Evolutionary conservation across 2,329 filamentous ascomycete species (phyloP), one percentile per base, ranked within the genome.

Genomic region (Phialocephala subalpina): DNA sequence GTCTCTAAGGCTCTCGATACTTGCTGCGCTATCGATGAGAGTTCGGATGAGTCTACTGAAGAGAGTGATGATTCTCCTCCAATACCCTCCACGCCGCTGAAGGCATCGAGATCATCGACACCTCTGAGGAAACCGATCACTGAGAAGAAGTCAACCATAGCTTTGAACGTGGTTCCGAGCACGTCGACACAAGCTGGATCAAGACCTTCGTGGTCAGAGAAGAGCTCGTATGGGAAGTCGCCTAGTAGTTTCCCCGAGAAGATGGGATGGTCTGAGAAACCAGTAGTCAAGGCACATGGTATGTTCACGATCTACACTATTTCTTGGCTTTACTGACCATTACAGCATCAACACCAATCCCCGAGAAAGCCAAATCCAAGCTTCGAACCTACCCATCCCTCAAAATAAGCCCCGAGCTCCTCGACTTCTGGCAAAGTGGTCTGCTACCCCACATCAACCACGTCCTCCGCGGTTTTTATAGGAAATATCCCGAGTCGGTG

Each of bases 361-460:
- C 69, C n/a, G 64, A 70, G 53, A 72, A 71, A 36, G 55, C 69
- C 1, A 76, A 75, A 57, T 70, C 73, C 22, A 88, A 87, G 66
- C 78, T 84, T 58, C 84, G 86, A 40, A 80, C 89, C 2, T 90
- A 88, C 68, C 87, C 87, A 0, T 85, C 89, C 60, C 83, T 88
- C 0, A 78, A 83, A 0, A 79, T 90, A 0, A 80, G 88, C 0
- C 83, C 86, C 2, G 86, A 89, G 12, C 82, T 88, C 1, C 80
- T 93, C 1, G 87, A 92, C 40, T 86, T 89, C 68, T 95, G 92
- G 92, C 90, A 94, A 72, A 83, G 82, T 1, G 84, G 84, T 2
- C 79, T 93, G 64, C 92, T 93, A 81, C 90, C 90, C 1, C 89
- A 92, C 67, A 86, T 95, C 67, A 92, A 93, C 75, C 83, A 87